Percentiles rank a stretch among this genome's conserved stretches.
These are phyloP conservation scores for Lachancea cidri DNA, from an alignment of 805 yeast genomes.

Conservation along the genomic window DNA sequence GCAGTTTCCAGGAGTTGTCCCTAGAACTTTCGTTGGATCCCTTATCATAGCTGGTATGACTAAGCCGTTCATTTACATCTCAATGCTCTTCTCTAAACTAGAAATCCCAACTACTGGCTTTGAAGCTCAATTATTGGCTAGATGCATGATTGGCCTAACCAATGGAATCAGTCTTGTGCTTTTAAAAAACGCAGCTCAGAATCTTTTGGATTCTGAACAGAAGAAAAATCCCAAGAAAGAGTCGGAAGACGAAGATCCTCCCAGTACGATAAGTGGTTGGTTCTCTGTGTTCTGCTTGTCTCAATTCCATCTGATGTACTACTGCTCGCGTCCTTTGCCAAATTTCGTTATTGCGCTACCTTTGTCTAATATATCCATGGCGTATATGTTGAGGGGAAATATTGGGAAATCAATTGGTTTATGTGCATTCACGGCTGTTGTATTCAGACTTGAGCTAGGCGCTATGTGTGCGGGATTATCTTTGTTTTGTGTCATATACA, in stretches of 20 bases:
- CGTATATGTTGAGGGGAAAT: conserved; percentile 46
- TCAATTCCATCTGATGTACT: conserved; percentile 78
- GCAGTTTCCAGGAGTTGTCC: conserved; percentile 83
- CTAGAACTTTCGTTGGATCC: conserved; percentile 78
- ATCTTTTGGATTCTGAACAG: conserved; percentile 12
- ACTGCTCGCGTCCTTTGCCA: conserved; percentile 83
- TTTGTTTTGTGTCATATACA: conserved; percentile 39
- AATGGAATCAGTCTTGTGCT: conserved; percentile 51
- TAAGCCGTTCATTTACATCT: conserved; percentile 33
- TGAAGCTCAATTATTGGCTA: conserved; percentile 47
- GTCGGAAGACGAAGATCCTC: conserved; percentile 9
- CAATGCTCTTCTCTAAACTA: conserved; percentile 9
- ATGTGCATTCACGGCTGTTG: conserved; percentile 56
- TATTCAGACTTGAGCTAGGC: conserved; percentile 70
- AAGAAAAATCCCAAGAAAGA: conserved; percentile 13
- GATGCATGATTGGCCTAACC: conserved; percentile 58
- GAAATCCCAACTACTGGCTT: conserved; percentile 36
- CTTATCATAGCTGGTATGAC: conserved; percentile 45
- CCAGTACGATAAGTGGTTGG: conserved; percentile 35
- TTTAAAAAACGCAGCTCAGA: conserved; percentile 42
- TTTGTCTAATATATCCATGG: conserved; percentile 51
- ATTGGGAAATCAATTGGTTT: conserved; percentile 43
- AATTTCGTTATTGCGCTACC: conserved; percentile 77
- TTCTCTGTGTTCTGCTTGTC: conserved; percentile 52
- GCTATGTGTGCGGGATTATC: conserved; percentile 49